Evolutionary conservation across 352 stramenopile species (phyloP).

Genomic region (Phytophthora agathidicida): DNA sequence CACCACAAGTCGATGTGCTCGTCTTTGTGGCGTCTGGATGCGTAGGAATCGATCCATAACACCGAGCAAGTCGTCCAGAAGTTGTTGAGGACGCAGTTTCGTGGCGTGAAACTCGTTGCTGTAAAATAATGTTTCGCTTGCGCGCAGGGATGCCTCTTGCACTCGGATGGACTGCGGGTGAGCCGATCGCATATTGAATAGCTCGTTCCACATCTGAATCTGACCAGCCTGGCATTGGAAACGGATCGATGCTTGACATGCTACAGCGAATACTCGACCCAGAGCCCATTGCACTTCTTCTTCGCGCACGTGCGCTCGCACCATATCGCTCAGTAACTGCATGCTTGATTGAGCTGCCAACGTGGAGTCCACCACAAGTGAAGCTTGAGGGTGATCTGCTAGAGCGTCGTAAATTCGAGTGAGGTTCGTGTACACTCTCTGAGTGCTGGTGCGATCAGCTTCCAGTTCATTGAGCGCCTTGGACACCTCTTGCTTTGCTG

Average conservation of each 20-base stretch:
- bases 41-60: conserved; percentile 28
- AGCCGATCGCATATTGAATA: conserved; percentile 34
- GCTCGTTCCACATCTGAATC: conserved; percentile 35
- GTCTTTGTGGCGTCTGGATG: conserved; percentile 20
- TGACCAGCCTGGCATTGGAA: conserved; percentile 50
- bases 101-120: conserved; percentile 41
- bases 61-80: conserved; percentile 30
- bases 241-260: conserved; percentile 26
- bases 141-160: conserved; percentile 36
- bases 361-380: conserved; percentile 13
- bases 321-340: conserved; percentile 22
- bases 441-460: conserved; percentile 8
- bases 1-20: conserved; percentile 22
- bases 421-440: conserved; percentile 40
- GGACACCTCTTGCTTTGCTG: conserved; percentile 10
- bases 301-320: conserved; percentile 24
- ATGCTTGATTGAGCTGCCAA: conserved; percentile 22
- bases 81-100: conserved; percentile 5
- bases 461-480: conserved; percentile 32
- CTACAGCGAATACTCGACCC: conserved; percentile 27
- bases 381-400: conserved; percentile 11
- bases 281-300: conserved; percentile 54
- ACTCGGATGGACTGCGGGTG: conserved; percentile 44
- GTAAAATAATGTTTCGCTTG: conserved; percentile 34
- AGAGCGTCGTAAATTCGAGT: conserved; percentile 27